These are phyloP conservation scores for Hymenoscyphus fructigenus DNA, from an alignment of 2,329 filamentous ascomycete species.

Conservation along the genomic window DNA sequence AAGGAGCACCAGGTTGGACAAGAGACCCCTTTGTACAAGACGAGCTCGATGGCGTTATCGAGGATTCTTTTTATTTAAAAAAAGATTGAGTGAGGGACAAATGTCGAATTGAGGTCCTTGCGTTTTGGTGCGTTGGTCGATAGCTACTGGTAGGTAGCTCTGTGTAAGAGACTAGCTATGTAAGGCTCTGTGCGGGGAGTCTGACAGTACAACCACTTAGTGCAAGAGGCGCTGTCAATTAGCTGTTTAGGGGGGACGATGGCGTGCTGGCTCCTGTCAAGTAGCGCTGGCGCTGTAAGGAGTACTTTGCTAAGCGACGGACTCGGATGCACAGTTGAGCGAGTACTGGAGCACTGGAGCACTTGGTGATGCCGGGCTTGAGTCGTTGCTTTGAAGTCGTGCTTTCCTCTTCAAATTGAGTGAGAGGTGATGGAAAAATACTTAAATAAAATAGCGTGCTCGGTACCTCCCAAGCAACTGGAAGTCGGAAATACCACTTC, in stretches of 20 bases:
- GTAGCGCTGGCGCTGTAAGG: background rate
- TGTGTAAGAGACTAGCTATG: background rate
- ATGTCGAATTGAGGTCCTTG: background rate
- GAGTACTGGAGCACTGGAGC: background rate
- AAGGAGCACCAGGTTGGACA: background rate
- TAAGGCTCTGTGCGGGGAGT: constrained; percentile 1
- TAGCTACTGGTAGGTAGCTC: background rate
- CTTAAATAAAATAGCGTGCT: background rate
- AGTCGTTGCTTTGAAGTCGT: background rate
- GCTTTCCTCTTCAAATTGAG: background rate
- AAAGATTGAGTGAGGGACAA: background rate
- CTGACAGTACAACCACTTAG: background rate
- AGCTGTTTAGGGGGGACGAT: background rate
- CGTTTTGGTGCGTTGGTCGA: background rate
- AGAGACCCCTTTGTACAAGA: background rate
- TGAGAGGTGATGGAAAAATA: background rate
- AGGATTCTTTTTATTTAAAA: background rate
- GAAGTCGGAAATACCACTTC: background rate
- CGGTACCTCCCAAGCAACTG: background rate
- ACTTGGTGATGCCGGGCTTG: background rate
- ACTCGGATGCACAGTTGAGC: background rate
- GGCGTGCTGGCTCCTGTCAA: background rate
- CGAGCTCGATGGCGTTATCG: background rate
- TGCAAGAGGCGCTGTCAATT: background rate
- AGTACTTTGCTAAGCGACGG: background rate